Conservation (phyloP, 176 grass and related monocot species). For the Sorghum bicolor region DNA sequence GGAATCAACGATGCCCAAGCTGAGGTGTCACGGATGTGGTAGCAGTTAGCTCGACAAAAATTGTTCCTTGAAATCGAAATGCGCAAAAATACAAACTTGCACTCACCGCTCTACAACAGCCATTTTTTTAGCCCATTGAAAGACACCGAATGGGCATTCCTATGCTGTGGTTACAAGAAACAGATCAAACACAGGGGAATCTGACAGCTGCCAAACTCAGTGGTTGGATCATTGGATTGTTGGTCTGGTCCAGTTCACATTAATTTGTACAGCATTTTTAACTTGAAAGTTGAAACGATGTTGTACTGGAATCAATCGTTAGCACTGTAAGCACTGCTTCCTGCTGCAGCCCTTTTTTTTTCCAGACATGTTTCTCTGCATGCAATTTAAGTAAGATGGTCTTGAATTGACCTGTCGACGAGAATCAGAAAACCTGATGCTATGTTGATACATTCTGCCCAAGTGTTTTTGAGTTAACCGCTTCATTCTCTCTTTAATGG, state of each 20-base stretch:
- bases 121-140: not conserved
- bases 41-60: too few species aligned
- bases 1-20: not conserved
- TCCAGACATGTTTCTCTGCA: not conserved
- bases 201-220: slow-evolving; percentile 3
- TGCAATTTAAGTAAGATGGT: not conserved
- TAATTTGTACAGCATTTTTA: not conserved
- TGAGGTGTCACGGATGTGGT: too few species aligned
- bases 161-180: not conserved
- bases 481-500: not conserved
- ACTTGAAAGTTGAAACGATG: not conserved
- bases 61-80: not conserved
- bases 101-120: not conserved
- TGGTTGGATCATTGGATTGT: not conserved
- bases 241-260: not conserved
- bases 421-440: not conserved
- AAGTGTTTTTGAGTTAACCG: not conserved
- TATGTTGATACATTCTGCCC: not conserved
- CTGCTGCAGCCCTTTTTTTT: not conserved
- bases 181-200: not conserved
- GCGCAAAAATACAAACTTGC: slow-evolving; percentile 19
- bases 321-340: not conserved
- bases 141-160: not conserved
- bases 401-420: not conserved
- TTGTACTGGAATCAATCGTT: not conserved